A percentile compares a stretch with the other conserved stretches of the same genome.
Evolutionary conservation across 257 asterid species (phyloP).

Genomic region (Lycium ferocissimum): DNA sequence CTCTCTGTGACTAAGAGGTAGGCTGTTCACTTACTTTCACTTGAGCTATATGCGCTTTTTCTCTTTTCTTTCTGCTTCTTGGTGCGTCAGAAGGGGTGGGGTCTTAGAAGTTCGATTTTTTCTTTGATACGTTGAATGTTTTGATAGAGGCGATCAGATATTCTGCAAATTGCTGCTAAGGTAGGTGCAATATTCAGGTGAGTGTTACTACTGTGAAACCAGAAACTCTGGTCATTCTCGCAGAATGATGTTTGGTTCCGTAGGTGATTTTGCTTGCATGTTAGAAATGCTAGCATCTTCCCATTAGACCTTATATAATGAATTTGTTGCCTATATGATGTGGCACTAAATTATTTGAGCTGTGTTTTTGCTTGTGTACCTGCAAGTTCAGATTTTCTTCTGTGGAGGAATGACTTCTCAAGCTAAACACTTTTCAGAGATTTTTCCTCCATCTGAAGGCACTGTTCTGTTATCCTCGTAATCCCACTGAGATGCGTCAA

Average conservation of each 20-base stretch:
- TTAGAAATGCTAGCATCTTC: constrained; percentile 11
- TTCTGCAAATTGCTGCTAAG: constrained; percentile 93
- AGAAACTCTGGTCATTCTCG: neutral
- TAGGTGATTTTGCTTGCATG: constrained; percentile 15
- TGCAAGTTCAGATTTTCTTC: neutral
- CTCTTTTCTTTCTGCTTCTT: constrained; percentile 57
- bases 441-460: neutral
- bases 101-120: constrained; percentile 58
- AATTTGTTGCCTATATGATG: neutral
- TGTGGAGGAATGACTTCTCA: neutral
- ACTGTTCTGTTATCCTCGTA: neutral
- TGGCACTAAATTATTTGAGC: neutral
- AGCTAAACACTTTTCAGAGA: neutral
- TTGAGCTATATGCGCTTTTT: constrained; percentile 55
- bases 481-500: neutral
- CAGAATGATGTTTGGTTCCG: constrained; percentile 15
- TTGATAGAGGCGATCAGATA: constrained; percentile 89
- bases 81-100: constrained; percentile 38
- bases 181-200: constrained; percentile 94
- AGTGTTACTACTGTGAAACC: constrained; percentile 65
- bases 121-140: constrained; percentile 70
- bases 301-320: neutral
- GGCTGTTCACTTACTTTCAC: constrained; percentile 61
- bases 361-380: neutral
- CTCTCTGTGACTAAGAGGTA: constrained; percentile 90